A percentile compares a stretch with the other conserved stretches of the same genome.
phyloP scores from a whole-genome alignment of 2,329 filamentous ascomycete genomes.

The Clarireedia sp. region DNA sequence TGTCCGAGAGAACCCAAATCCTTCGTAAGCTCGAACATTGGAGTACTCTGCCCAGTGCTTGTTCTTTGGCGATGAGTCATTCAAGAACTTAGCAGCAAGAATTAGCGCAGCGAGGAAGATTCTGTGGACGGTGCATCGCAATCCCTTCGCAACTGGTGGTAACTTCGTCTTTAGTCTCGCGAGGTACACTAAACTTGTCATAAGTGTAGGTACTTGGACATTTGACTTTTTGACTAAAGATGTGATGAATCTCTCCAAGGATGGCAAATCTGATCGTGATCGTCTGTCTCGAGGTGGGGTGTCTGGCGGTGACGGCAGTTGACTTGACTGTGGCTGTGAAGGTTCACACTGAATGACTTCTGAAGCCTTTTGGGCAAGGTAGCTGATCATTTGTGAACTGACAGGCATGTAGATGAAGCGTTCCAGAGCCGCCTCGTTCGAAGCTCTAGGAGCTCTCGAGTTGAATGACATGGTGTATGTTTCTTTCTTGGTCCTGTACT shows the following conservation, averaged over 20 bases:
- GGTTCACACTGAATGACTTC: conserved; percentile 76
- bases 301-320: conserved; percentile 35
- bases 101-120: conserved; percentile 91
- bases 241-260: conserved; percentile 83
- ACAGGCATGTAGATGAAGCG: conserved; percentile 75
- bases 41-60: conserved; percentile 99
- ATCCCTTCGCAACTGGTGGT: conserved; percentile 89
- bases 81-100: conserved; percentile 89
- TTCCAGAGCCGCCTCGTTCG: conserved; percentile 67
- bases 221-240: conserved; percentile 88
- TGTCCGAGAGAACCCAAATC: conserved; percentile 85
- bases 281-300: conserved; percentile 40
- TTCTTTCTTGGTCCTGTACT: background rate
- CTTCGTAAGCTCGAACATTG: conserved; percentile 52
- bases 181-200: conserved; percentile 94
- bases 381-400: conserved; percentile 66
- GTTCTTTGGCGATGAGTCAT: conserved; percentile 98
- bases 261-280: conserved; percentile 51
- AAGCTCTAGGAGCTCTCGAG: conserved; percentile 13
- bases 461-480: background rate
- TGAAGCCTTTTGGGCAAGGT: conserved; percentile 65
- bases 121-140: conserved; percentile 92
- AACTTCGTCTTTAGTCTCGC: conserved; percentile 74
- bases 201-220: conserved; percentile 93
- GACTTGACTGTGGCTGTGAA: conserved; percentile 30